These are phyloP conservation scores for Lodderomyces metapsilosis DNA, from an alignment of 1,139 yeast genomes.

Conservation along the genomic window DNA sequence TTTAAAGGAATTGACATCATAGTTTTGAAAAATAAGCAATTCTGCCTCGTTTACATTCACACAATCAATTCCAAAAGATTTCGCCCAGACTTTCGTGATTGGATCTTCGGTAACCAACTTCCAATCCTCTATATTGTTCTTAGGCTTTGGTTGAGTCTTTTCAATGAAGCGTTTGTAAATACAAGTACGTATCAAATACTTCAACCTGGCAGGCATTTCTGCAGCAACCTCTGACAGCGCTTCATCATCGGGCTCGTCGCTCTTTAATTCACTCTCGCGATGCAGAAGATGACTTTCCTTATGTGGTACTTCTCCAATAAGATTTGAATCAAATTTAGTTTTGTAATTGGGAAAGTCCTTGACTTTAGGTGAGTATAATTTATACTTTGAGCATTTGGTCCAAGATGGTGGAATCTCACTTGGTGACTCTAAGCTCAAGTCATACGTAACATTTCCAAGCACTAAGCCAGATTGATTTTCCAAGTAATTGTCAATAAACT, in stretches of 20 bases:
- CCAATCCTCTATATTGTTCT: constrained; percentile 38
- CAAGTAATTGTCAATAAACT: constrained; percentile 47
- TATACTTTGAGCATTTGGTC: constrained; percentile 45
- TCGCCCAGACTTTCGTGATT: constrained; percentile 53
- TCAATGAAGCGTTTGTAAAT: constrained; percentile 46
- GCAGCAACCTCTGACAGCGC: constrained; percentile 34
- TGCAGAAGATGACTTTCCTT: constrained; percentile 1
- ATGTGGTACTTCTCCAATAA: background rate
- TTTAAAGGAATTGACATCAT: constrained; percentile 32
- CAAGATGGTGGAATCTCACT: constrained; percentile 49
- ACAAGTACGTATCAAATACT: constrained; percentile 50
- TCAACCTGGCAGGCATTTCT: constrained; percentile 48
- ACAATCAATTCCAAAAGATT: constrained; percentile 51
- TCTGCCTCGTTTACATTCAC: constrained; percentile 56
- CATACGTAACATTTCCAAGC: constrained; percentile 16
- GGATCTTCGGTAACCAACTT: constrained; percentile 55
- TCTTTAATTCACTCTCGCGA: background rate
- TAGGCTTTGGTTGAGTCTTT: constrained; percentile 10
- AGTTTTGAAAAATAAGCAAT: constrained; percentile 36
- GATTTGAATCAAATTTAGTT: constrained; percentile 34
- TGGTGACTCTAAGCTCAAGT: constrained; percentile 33
- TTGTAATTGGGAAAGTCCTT: constrained; percentile 48
- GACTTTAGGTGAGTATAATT: constrained; percentile 42
- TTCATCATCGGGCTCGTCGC: background rate
- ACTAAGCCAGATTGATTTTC: constrained; percentile 16